Evolutionary conservation across 2,329 filamentous ascomycete species (phyloP).

Genomic region (Phaeosphaeriaceae sp.): DNA sequence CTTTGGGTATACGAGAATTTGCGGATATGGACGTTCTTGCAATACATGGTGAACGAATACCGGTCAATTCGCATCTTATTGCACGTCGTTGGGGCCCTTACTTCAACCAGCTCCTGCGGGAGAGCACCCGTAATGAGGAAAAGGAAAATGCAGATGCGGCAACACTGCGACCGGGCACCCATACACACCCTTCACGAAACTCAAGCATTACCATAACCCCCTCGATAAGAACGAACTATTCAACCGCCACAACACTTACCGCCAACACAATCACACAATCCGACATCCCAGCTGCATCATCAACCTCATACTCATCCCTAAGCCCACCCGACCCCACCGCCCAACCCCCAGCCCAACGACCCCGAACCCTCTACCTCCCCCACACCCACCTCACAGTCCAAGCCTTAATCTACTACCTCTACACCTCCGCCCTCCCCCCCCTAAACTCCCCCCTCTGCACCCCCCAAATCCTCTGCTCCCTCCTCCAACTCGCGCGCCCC

Average conservation of each 20-base stretch:
- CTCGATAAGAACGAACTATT: slow-evolving; percentile 61
- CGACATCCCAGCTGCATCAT: slow-evolving; percentile 48
- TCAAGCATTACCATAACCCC: slow-evolving; percentile 87
- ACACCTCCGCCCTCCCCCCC: slow-evolving; percentile 86
- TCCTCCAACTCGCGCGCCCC: slow-evolving; percentile 89
- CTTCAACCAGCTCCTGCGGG: slow-evolving; percentile 88
- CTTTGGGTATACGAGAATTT: slow-evolving; percentile 80
- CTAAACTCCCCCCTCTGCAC: slow-evolving; percentile 81
- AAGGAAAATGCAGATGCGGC: slow-evolving; percentile 66
- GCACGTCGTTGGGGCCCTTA: slow-evolving; percentile 92
- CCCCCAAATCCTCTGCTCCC: slow-evolving; percentile 92
- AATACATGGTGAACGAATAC: slow-evolving; percentile 87
- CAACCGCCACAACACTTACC: slow-evolving; percentile 51
- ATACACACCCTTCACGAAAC: slow-evolving; percentile 68
- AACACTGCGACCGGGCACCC: slow-evolving; percentile 70
- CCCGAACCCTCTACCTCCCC: slow-evolving; percentile 87
- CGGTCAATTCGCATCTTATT: slow-evolving; percentile 89
- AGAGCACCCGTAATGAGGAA: slow-evolving; percentile 72
- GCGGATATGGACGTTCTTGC: slow-evolving; percentile 97
- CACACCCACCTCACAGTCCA: slow-evolving; percentile 90
- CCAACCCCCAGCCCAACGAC: slow-evolving; percentile 68
- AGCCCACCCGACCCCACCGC: slow-evolving; percentile 61
- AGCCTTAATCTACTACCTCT: slow-evolving; percentile 89
- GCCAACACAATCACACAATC: slow-evolving; percentile 44
- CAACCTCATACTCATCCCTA: slow-evolving; percentile 51